These are phyloP conservation scores for Jasminum sambac DNA, from an alignment of 257 asterid genomes.

Conservation along the genomic window DNA sequence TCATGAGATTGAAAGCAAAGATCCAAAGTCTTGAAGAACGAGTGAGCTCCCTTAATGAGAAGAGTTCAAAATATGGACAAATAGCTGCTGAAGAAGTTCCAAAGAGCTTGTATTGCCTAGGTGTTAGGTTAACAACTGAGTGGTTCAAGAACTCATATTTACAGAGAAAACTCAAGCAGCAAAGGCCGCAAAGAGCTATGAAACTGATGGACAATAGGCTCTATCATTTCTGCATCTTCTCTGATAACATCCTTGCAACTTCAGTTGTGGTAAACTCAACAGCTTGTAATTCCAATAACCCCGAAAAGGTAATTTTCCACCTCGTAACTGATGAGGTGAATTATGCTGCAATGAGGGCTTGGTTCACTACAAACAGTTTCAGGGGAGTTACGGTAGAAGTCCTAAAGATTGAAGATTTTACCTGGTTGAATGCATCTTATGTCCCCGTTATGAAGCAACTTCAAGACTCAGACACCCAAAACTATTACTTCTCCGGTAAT, in stretches of 20 bases:
- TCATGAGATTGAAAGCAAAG: slow-evolving; percentile 60
- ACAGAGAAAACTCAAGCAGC: slow-evolving; percentile 40
- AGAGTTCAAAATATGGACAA: slow-evolving; percentile 57
- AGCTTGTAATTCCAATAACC: slow-evolving; percentile 42
- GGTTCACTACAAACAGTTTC: slow-evolving; percentile 56
- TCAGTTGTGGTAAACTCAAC: slow-evolving; percentile 71
- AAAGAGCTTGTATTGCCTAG: slow-evolving; percentile 59
- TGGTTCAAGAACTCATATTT: slow-evolving; percentile 46
- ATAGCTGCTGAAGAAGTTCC: slow-evolving; percentile 75
- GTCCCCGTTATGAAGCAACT: slow-evolving; percentile 73
- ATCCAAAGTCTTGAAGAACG: slow-evolving; percentile 64
- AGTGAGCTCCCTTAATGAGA: slow-evolving; percentile 41
- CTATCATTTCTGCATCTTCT: slow-evolving; percentile 66
- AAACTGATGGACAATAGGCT: slow-evolving; percentile 50
- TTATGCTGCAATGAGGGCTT: slow-evolving; percentile 65
- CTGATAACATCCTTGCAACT: slow-evolving; percentile 64
- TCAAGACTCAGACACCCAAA: slow-evolving; percentile 62
- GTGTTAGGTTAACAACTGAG: slow-evolving; percentile 55
- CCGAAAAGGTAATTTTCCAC: slow-evolving; percentile 53
- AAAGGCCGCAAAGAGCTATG: slow-evolving; percentile 26
- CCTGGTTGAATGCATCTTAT: slow-evolving; percentile 62
- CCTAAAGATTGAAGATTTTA: slow-evolving; percentile 57
- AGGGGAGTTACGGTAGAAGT: slow-evolving; percentile 53
- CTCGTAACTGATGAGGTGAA: slow-evolving; percentile 64
- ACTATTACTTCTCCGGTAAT: slow-evolving; percentile 62